A percentile compares a stretch with the other conserved stretches of the same genome.
Evolutionary conservation across 2,329 filamentous ascomycete species (phyloP).

Genomic region (Colletotrichum siamense): DNA sequence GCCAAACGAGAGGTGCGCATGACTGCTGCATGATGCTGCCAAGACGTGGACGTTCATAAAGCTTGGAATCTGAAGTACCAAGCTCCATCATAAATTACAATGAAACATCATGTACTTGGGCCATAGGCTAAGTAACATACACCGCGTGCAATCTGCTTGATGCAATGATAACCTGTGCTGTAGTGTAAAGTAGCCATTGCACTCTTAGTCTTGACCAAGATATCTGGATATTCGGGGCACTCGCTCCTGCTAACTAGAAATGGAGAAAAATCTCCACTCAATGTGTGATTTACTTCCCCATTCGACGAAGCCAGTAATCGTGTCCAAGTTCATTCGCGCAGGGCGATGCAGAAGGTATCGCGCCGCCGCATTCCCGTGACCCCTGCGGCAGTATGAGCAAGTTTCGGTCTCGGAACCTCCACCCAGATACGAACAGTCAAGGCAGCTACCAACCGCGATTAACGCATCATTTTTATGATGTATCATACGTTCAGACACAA

Average conservation of each 20-base stretch:
- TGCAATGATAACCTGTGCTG: neutral
- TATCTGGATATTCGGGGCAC: neutral
- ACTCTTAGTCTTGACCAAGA: neutral
- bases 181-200: neutral
- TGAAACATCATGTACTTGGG: neutral
- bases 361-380: neutral
- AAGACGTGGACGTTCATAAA: neutral
- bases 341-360: neutral
- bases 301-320: neutral
- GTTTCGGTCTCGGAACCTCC: neutral
- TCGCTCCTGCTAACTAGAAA: neutral
- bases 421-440: neutral
- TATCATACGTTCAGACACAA: neutral
- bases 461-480: neutral
- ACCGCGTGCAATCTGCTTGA: neutral
- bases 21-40: neutral
- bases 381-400: conserved; percentile 16
- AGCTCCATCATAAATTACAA: neutral
- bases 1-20: neutral
- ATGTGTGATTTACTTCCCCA: neutral
- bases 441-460: neutral
- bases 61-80: neutral
- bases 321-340: neutral
- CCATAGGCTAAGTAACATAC: neutral
- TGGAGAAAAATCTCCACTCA: neutral